These are phyloP conservation scores for Hyaloperonospora brassicae DNA, from an alignment of 352 stramenopile species.

Conservation along the genomic window DNA sequence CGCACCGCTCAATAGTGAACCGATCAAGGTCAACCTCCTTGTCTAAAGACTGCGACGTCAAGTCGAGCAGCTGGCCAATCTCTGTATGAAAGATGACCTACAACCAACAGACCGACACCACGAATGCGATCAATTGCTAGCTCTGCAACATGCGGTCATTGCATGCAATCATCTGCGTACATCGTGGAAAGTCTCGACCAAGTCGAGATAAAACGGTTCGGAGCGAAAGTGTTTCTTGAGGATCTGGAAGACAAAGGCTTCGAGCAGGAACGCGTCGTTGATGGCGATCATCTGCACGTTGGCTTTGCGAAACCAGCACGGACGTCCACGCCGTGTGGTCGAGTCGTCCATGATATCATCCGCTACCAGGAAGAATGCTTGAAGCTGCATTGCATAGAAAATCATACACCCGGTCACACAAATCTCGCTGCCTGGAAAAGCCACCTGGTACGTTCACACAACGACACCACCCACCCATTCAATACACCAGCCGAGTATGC, in stretches of 20 bases:
- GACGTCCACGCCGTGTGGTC: slow-evolving; percentile 90
- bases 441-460: background rate
- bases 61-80: slow-evolving; percentile 91
- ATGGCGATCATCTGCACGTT: slow-evolving; percentile 92
- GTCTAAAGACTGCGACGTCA: slow-evolving; percentile 85
- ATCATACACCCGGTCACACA: no score
- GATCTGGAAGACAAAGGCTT: slow-evolving; percentile 88
- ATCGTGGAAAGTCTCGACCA: slow-evolving; percentile 95
- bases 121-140: background rate
- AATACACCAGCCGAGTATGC: slow-evolving; percentile 96
- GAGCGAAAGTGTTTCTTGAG: slow-evolving; percentile 84
- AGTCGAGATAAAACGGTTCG: slow-evolving; percentile 83
- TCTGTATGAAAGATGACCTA: slow-evolving; percentile 96
- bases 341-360: slow-evolving; percentile 99
- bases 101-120: slow-evolving; percentile 9
- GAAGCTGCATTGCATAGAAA: slow-evolving; percentile 51
- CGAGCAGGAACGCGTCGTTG: slow-evolving; percentile 95
- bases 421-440: background rate
- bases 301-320: slow-evolving; percentile 94
- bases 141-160: no score
- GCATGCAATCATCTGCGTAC: slow-evolving; percentile 21
- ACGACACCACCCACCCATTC: slow-evolving; percentile 80
- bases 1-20: slow-evolving; percentile 91
- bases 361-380: slow-evolving; percentile 98
- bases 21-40: slow-evolving; percentile 75